Evolutionary conservation across 306 rosid genomes (phyloP), one percentile per base, ranked within the genome.

Genomic region (Cucurbita pepo): DNA sequence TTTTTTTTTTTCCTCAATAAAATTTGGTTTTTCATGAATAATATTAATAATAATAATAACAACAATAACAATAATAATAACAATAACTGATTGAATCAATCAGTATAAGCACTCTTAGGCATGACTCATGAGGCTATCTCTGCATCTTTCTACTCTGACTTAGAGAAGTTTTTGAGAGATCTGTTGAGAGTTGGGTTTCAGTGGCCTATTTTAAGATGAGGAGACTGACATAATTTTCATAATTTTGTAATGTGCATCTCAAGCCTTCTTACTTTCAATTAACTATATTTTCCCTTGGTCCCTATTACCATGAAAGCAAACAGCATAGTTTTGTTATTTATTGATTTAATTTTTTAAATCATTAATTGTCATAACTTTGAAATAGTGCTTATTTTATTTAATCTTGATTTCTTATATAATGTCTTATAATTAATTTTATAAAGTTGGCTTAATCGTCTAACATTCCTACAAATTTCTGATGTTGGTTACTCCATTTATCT

Each of bases 401-500:
- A n/a, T 12, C 7, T 13, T 48, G 73, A 9, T 30, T 25, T 69
- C 19, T 40, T 63, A 63, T 40, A 38, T 41, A 30, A 30, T 30
- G 15, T 67, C 43, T 21, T 16, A 18, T 30, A 69, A 50, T 48
- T 48, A 14, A 15, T 15, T 57, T 30, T 69, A 6, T 43, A 30
- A 34, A 50, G 36, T 25, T 14, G 25, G 57, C 45, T 69, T 7
- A 50, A 34, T 69, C 19, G 5, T 69, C 13, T 30, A 14, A 69
- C 13, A 44, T 69, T 25, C 2, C 45, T 15, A 30, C 22, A 8
- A 18, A 34, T 45, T 76, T 41, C 64, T 67, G 48, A 40, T 63
- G 76, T 55, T 78, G 71, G 59, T 56, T 81, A 65, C 37, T 72
- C 21, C 5, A 19, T 37, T 72, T 47, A 16, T 57, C 15, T 61